Evolutionary conservation across 495 filamentous ascomycete genomes (phyloP).

Genomic region (Trypethelium eluteriae): DNA sequence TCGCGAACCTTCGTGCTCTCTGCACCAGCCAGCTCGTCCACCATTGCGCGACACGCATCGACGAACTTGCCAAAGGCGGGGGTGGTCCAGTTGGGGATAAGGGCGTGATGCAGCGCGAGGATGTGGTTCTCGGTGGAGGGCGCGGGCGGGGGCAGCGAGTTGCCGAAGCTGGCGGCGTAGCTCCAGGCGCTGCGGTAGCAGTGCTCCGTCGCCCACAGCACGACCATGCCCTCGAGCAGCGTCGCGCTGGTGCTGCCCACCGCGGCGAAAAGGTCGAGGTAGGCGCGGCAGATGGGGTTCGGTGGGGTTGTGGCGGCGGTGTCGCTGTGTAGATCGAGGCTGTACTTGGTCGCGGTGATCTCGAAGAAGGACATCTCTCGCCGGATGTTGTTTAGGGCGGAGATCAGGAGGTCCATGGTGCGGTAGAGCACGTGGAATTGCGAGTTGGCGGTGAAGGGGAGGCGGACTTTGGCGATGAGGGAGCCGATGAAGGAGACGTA

Average conservation of each 20-base stretch:
- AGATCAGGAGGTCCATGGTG: slow-evolving; percentile 54
- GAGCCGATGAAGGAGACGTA: slow-evolving; percentile 62
- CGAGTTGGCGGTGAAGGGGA: slow-evolving; percentile 41
- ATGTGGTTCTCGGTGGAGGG: slow-evolving; percentile 29
- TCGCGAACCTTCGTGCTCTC: slow-evolving; percentile 33
- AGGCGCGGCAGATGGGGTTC: slow-evolving; percentile 42
- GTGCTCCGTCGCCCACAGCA: slow-evolving; percentile 68
- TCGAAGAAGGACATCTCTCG: slow-evolving; percentile 64
- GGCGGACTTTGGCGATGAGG: slow-evolving; percentile 55
- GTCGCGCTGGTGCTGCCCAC: slow-evolving; percentile 40
- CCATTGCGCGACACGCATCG: slow-evolving; percentile 33
- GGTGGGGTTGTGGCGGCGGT: slow-evolving; percentile 41
- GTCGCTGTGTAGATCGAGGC: slow-evolving; percentile 28
- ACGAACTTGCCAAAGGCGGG: slow-evolving; percentile 38
- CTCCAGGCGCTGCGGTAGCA: slow-evolving; percentile 37
- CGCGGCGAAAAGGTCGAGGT: slow-evolving; percentile 51
- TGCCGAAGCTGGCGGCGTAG: slow-evolving; percentile 33
- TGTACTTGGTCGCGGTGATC: slow-evolving; percentile 53
- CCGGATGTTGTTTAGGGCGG: slow-evolving; percentile 56
- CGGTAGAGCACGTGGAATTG: slow-evolving; percentile 37
- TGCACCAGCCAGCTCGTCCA: slow-evolving; percentile 37
- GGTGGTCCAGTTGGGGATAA: slow-evolving; percentile 41
- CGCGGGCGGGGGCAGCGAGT: slow-evolving; percentile 15
- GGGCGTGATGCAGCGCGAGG: slow-evolving; percentile 36
- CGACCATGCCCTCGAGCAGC: slow-evolving; percentile 57